Percentiles rank a stretch among this genome's conserved stretches.
Conservation (phyloP, 2,329 filamentous ascomycete genomes). For the Colletotrichum plurivorum region DNA sequence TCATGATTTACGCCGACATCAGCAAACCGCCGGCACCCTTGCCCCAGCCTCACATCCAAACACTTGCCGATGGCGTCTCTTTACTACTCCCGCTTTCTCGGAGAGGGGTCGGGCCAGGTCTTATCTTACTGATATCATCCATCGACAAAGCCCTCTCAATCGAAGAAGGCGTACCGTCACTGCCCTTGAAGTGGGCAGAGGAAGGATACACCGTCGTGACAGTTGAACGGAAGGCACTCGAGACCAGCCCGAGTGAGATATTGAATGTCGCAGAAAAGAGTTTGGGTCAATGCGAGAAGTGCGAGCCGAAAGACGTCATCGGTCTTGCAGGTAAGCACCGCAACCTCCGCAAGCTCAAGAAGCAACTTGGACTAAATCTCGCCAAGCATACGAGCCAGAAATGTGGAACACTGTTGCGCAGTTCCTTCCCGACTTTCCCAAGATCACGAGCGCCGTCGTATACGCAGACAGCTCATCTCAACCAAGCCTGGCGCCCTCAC, state of each 20-base stretch:
- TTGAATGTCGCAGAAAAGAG: not conserved
- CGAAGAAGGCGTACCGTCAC: slow-evolving; percentile 61
- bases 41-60: not conserved
- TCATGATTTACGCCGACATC: slow-evolving; percentile 11
- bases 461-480: not conserved
- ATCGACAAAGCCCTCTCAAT: slow-evolving; percentile 35
- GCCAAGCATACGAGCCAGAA: slow-evolving; percentile 1
- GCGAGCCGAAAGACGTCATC: not conserved
- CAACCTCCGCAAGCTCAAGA: not conserved
- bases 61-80: not conserved
- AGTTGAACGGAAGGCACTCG: slow-evolving; percentile 54
- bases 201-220: slow-evolving; percentile 76
- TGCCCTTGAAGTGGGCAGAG: slow-evolving; percentile 78
- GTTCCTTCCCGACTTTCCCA: not conserved
- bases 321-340: not conserved
- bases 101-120: not conserved
- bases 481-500: not conserved
- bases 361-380: not conserved
- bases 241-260: not conserved
- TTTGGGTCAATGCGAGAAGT: not conserved
- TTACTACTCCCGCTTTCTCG: not conserved
- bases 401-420: not conserved
- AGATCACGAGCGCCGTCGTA: not conserved
- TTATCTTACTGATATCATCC: not conserved
- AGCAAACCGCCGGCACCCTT: slow-evolving; percentile 2